Evolutionary conservation across 495 filamentous ascomycete genomes (phyloP).

Genomic region (Penicillium silybi): DNA sequence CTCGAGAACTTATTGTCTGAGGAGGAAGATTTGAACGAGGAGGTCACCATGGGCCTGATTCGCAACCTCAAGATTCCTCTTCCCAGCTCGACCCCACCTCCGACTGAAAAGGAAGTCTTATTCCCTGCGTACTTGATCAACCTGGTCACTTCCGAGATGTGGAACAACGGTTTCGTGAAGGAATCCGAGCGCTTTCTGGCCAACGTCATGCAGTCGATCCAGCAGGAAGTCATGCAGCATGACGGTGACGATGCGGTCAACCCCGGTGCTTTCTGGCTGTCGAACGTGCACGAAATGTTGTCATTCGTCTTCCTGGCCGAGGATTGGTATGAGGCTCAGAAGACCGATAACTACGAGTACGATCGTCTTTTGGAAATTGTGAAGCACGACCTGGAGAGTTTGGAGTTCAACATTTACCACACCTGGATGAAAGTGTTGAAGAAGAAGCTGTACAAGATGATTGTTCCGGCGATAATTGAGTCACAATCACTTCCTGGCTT

Average conservation of each 20-base stretch:
- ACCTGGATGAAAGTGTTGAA: conserved; percentile 99
- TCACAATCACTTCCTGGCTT: conserved; percentile 97
- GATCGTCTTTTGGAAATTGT: conserved; percentile 97
- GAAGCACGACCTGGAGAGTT: conserved; percentile 95
- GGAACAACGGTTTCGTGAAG: conserved; percentile 99
- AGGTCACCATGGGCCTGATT: conserved; percentile 93
- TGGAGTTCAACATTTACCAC: conserved; percentile 99
- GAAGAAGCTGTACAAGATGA: conserved; percentile 99
- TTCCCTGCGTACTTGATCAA: conserved; percentile 99
- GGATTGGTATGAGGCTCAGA: conserved; percentile 99
- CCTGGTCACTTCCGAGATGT: conserved; percentile 98
- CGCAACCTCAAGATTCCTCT: conserved; percentile 92
- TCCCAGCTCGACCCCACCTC: conserved; percentile 75
- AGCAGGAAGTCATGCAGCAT: conserved; percentile 98
- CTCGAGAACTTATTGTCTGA: conserved; percentile 90
- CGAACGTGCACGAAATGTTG: conserved; percentile 99
- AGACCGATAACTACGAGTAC: conserved; percentile 98
- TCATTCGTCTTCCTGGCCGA: conserved; percentile 99
- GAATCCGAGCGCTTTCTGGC: conserved; percentile 98
- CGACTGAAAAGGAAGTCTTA: conserved; percentile 95
- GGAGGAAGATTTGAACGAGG: conserved; percentile 92
- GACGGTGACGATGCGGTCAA: conserved; percentile 97
- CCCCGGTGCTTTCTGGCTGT: conserved; percentile 97
- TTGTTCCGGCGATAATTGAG: conserved; percentile 98
- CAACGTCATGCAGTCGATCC: conserved; percentile 99